Percentiles rank a stretch among this genome's conserved stretches.
phyloP scores from a whole-genome alignment of 352 stramenopile genomes.

The Phytophthora melonis region DNA sequence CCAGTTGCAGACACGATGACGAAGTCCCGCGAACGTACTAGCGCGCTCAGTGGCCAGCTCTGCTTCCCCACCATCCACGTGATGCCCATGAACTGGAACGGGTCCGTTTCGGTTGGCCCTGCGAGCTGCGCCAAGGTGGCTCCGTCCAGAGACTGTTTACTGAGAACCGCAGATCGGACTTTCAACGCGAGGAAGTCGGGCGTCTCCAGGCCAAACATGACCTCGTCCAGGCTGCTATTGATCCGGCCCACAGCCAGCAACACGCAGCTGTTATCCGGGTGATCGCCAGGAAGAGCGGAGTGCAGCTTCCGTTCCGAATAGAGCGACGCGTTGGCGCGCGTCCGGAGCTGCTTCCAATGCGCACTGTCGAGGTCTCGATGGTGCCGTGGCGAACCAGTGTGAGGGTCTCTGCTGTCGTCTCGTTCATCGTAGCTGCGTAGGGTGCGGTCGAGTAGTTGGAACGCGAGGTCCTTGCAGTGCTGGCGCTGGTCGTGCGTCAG shows the following conservation, averaged over 20 bases:
- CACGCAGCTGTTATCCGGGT: neutral
- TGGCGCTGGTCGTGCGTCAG: slow-evolving; percentile 4
- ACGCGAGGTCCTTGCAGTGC: slow-evolving; percentile 7
- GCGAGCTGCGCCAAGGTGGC: slow-evolving; percentile 32
- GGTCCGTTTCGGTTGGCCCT: slow-evolving; percentile 22
- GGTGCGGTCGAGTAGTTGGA: slow-evolving; percentile 26
- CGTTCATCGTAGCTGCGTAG: slow-evolving; percentile 27
- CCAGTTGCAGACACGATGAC: slow-evolving; percentile 28
- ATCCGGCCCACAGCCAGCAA: neutral
- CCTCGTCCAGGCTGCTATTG: neutral
- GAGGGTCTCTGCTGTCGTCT: neutral
- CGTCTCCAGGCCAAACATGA: neutral
- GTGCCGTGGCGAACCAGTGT: neutral
- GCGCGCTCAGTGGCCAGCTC: neutral
- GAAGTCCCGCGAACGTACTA: slow-evolving; percentile 39
- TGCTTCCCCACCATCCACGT: slow-evolving; percentile 29
- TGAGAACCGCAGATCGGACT: slow-evolving; percentile 16
- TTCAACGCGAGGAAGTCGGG: neutral
- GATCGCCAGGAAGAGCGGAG: neutral
- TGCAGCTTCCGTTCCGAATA: neutral
- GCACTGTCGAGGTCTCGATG: slow-evolving; percentile 9
- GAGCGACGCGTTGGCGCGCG: slow-evolving; percentile 9
- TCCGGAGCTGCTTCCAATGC: slow-evolving; percentile 25
- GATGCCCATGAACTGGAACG: slow-evolving; percentile 40
- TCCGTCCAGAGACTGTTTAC: neutral